Evolutionary conservation across 257 asterid species (phyloP).

Genomic region (Plectranthus barbatus): DNA sequence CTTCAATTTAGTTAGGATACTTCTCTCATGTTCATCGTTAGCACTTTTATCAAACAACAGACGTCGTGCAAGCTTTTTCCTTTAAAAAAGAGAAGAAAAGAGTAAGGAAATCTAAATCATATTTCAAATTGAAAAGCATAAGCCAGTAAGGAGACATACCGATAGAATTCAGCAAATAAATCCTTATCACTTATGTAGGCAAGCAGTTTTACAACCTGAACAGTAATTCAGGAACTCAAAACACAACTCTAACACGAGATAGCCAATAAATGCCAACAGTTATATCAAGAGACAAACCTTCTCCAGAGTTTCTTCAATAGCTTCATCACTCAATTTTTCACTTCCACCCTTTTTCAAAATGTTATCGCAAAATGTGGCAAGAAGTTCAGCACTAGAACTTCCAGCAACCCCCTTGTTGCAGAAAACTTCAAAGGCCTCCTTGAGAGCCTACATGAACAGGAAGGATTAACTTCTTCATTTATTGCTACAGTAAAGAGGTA

Average conservation of each 20-base stretch:
- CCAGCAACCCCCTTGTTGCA: slow-evolving; percentile 99
- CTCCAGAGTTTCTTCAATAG: slow-evolving; percentile 94
- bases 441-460: slow-evolving; percentile 60
- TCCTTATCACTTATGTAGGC: slow-evolving; percentile 97
- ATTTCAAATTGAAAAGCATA: slow-evolving; percentile 22
- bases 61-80: slow-evolving; percentile 97
- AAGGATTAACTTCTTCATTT: neutral
- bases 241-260: slow-evolving; percentile 5
- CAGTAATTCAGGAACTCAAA: slow-evolving; percentile 6
- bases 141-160: slow-evolving; percentile 37
- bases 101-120: slow-evolving; percentile 45
- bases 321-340: slow-evolving; percentile 97
- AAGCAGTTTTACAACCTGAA: slow-evolving; percentile 89
- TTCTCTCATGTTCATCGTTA: slow-evolving; percentile 96
- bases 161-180: slow-evolving; percentile 93
- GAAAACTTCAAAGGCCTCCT: slow-evolving; percentile 95
- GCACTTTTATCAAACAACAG: slow-evolving; percentile 96
- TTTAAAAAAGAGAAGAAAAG: slow-evolving; percentile 21
- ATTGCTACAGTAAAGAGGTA: neutral
- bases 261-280: neutral
- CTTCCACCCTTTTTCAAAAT: slow-evolving; percentile 96
- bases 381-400: slow-evolving; percentile 96
- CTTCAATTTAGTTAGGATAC: slow-evolving; percentile 90
- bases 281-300: slow-evolving; percentile 43
- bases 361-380: slow-evolving; percentile 96